A percentile compares a stretch with the other conserved stretches of the same genome.
These are phyloP conservation scores for Xerocomus brunneocitrinus DNA, from an alignment of 768 basidiomycete species.

Conservation along the genomic window DNA sequence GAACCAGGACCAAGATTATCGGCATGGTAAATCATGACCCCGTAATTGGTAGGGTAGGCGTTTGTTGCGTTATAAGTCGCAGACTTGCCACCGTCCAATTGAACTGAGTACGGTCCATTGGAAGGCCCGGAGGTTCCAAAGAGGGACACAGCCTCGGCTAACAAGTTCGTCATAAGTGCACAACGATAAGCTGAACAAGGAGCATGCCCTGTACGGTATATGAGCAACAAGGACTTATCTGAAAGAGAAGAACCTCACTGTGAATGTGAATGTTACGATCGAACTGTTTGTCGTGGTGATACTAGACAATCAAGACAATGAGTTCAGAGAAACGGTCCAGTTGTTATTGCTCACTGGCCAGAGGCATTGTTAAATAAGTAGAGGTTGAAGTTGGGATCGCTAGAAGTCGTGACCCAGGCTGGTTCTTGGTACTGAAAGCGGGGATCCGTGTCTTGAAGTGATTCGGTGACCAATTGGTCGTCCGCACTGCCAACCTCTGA, in stretches of 20 bases:
- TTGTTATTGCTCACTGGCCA: slow-evolving; percentile 34
- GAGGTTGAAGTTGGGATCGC: slow-evolving; percentile 27
- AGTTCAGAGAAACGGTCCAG: not conserved
- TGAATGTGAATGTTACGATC: slow-evolving; percentile 36
- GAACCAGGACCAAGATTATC: slow-evolving; percentile 38
- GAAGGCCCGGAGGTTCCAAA: slow-evolving; percentile 40
- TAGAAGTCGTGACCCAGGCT: slow-evolving; percentile 33
- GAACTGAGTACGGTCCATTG: slow-evolving; percentile 33
- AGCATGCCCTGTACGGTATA: slow-evolving; percentile 18
- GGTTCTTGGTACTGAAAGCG: slow-evolving; percentile 37
- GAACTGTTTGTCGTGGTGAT: slow-evolving; percentile 33
- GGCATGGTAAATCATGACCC: slow-evolving; percentile 32
- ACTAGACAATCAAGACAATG: slow-evolving; percentile 18
- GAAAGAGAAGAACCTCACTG: slow-evolving; percentile 26
- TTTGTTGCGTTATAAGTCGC: slow-evolving; percentile 19
- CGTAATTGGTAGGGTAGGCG: slow-evolving; percentile 17
- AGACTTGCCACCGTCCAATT: slow-evolving; percentile 33
- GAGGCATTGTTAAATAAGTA: slow-evolving; percentile 39
- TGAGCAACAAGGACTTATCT: slow-evolving; percentile 3
- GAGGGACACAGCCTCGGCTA: slow-evolving; percentile 42
- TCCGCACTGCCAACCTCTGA: slow-evolving; percentile 20
- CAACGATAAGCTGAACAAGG: not conserved
- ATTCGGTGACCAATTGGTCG: slow-evolving; percentile 13
- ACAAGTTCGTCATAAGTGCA: not conserved
- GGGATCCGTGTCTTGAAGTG: slow-evolving; percentile 35